Conservation (phyloP, 2,329 filamentous ascomycete genomes). For the Teratosphaeria destructans region DNA sequence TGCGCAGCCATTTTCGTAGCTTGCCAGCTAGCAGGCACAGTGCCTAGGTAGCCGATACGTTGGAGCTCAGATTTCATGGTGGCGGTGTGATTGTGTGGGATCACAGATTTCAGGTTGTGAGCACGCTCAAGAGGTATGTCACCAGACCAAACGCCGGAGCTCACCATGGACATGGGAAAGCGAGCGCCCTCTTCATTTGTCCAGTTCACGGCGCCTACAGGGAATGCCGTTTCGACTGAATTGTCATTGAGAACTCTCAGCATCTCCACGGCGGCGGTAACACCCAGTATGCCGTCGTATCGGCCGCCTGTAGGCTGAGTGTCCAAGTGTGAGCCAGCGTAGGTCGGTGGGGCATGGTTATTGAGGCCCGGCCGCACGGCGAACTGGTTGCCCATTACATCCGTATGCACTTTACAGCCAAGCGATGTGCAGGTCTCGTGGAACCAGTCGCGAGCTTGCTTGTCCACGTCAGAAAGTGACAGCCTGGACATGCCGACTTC, state of each 20-base stretch:
- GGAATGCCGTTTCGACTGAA: conserved; percentile 56
- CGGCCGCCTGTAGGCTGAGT: conserved; percentile 51
- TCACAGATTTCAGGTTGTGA: conserved; percentile 52
- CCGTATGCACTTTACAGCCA: conserved; percentile 57
- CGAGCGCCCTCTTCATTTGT: conserved; percentile 76
- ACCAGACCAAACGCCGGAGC: conserved; percentile 70
- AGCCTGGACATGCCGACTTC: conserved; percentile 71
- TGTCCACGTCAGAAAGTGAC: conserved; percentile 60
- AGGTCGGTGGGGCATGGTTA: conserved; percentile 37
- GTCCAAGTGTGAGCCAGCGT: conserved; percentile 40
- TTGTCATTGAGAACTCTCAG: conserved; percentile 58
- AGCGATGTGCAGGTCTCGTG: conserved; percentile 50
- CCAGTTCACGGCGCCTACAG: conserved; percentile 68
- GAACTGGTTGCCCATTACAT: conserved; percentile 75
- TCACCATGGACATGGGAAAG: conserved; percentile 64
- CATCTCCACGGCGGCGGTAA: conserved; percentile 64
- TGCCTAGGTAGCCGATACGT: conserved; percentile 60
- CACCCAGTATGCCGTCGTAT: conserved; percentile 69
- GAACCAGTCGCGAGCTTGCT: conserved; percentile 66
- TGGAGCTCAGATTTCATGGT: conserved; percentile 60
- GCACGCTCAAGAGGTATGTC: conserved; percentile 52
- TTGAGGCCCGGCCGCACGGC: conserved; percentile 55
- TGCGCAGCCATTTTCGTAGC: conserved; percentile 61
- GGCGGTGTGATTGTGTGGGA: conserved; percentile 42
- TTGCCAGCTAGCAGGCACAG: conserved; percentile 45